A percentile compares a stretch with the other conserved stretches of the same genome.
These are phyloP conservation scores for Pyrenula aspistea DNA, from an alignment of 495 filamentous ascomycete species.

Conservation along the genomic window DNA sequence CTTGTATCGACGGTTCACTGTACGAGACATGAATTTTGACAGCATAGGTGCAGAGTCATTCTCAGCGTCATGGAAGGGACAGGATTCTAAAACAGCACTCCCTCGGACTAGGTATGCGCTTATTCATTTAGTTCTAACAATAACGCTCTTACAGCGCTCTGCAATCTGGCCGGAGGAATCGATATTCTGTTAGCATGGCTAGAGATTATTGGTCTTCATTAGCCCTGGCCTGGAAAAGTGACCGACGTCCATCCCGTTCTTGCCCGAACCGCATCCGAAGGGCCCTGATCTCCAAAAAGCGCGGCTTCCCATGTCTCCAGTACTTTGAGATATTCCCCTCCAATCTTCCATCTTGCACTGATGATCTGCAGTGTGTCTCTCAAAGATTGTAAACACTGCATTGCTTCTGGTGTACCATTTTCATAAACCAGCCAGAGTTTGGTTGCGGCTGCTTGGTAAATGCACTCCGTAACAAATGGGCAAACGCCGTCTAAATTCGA, in stretches of 20 bases:
- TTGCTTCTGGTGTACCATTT: neutral
- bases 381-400: neutral
- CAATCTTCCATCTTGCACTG: neutral
- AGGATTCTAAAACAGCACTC: too few relatives aligned
- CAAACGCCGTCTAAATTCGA: neutral
- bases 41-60: too few relatives aligned
- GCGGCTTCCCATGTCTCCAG: neutral
- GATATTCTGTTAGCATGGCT: too few relatives aligned
- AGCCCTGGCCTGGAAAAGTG: neutral
- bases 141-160: too few relatives aligned
- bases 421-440: conserved; percentile 1
- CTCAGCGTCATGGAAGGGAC: too few relatives aligned
- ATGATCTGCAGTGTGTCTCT: neutral
- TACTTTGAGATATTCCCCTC: conserved; percentile 2
- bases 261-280: neutral
- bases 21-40: too few relatives aligned
- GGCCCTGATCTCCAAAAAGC: neutral
- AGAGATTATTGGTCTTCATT: too few relatives aligned
- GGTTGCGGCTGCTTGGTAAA: neutral
- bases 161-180: too few relatives aligned
- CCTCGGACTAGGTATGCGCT: too few relatives aligned
- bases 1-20: too few relatives aligned
- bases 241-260: neutral
- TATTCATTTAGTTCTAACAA: too few relatives aligned
- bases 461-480: neutral